Evolutionary conservation across 2,329 filamentous ascomycete species (phyloP), one percentile per base, ranked within the genome.

Genomic region (Thelonectria rubi): DNA sequence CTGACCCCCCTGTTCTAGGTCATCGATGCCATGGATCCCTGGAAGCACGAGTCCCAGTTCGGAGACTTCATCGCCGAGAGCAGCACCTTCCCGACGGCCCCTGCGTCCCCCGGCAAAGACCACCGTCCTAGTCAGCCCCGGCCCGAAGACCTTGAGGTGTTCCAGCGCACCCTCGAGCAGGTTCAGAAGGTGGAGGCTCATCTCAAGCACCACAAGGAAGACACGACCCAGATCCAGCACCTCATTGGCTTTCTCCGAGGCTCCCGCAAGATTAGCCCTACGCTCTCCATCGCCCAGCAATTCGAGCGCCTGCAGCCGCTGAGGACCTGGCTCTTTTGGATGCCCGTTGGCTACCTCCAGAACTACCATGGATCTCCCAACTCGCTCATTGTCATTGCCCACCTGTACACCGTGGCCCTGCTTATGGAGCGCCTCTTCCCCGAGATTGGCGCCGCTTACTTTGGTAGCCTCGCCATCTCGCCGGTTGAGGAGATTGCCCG

Each of bases 281-380:
- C 85, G 12, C 84, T 91, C 65, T 87, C 88, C 21, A 88, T 93
- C 21, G 90, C 92, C 65, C 89, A 96, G 74, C 92, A 97, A 73
- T 98, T 97, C 74, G 91, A 93, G 72, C 91, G 94, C 66, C 86
- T 98, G 11, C 94, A 96, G 66, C 90, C 92, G 10, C 85, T 99
- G 61, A 87, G 94, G 57, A 91, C 92, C 69, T 97, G 94, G 93
- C 86, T 98, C 15, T 97, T 98, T 79, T 98, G 94, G 93, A 87
- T 97, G 57, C 95, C 95, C 1, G 89, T 97, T 34, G 88, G 89
- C 67, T 90, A 94, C 70, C 84, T 97, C 24, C 90, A 94, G 74
- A 88, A 89, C 66, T 91, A 89, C 48, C 88, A 90, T 52, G 87
- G 87, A 37, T 93, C 94, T 67, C 86, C 91, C 21, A 91, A 87